These are phyloP conservation scores for Tylopilus sp. DNA, from an alignment of 768 basidiomycete genomes.

Conservation along the genomic window DNA sequence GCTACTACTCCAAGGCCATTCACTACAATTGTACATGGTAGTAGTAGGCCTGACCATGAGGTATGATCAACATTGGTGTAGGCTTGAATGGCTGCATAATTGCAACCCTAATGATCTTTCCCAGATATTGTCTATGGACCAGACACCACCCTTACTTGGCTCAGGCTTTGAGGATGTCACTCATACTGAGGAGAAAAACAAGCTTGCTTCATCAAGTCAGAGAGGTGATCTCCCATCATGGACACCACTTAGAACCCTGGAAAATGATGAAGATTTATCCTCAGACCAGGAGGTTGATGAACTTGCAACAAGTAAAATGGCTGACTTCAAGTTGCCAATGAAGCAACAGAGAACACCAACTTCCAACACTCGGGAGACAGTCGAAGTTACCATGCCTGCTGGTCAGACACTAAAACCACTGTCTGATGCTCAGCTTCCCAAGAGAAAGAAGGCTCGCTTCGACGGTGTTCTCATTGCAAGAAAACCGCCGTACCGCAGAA, in stretches of 20 bases:
- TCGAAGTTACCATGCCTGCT: neutral
- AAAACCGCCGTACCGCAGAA: conserved; percentile 1
- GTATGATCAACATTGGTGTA: too few species aligned
- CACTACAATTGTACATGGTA: conserved; percentile 2
- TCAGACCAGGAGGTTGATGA: conserved; percentile 13
- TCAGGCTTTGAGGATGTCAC: conserved; percentile 2
- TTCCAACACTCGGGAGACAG: neutral
- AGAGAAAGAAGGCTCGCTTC: conserved; percentile 19
- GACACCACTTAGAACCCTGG: conserved; percentile 11
- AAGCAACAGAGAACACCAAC: neutral
- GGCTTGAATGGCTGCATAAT: neutral
- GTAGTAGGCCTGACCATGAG: conserved; percentile 4
- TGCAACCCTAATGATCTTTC: conserved; percentile 1
- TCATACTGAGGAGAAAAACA: neutral
- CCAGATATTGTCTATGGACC: conserved; percentile 11
- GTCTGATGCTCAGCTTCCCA: neutral
- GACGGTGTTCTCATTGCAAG: conserved; percentile 23
- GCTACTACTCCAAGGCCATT: conserved; percentile 19
- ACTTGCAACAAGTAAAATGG: neutral
- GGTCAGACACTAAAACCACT: neutral
- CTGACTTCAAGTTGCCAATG: neutral
- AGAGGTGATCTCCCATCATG: conserved; percentile 23
- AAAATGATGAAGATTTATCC: neutral
- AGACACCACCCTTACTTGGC: neutral
- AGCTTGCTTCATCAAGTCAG: neutral